Evolutionary conservation across 2,329 filamentous ascomycete species (phyloP).

Genomic region (Sporothrix pallida): DNA sequence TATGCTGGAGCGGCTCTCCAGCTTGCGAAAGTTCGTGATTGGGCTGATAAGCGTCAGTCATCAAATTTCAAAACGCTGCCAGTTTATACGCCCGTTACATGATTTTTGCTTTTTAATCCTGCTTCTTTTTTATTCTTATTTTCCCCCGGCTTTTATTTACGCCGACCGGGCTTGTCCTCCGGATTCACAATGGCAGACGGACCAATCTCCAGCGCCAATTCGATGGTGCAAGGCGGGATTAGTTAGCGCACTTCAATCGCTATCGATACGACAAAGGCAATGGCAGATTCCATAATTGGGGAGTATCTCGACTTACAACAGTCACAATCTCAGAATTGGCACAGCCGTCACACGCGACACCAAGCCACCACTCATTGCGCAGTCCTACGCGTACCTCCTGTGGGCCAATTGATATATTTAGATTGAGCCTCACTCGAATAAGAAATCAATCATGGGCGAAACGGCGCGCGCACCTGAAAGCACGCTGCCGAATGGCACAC

Average conservation of each 20-base stretch:
- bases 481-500: conserved; percentile 17
- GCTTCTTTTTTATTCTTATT: background rate
- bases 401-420: background rate
- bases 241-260: background rate
- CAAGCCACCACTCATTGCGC: background rate
- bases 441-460: conserved; percentile 1
- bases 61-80: background rate
- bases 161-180: too few species aligned
- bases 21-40: background rate
- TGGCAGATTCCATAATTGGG: too few species aligned
- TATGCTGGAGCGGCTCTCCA: too few species aligned
- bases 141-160: too few species aligned
- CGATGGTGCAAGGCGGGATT: background rate
- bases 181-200: too few species aligned
- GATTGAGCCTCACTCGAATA: background rate
- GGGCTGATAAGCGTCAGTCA: conserved; percentile 10
- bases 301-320: too few species aligned
- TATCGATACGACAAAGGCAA: background rate
- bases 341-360: conserved; percentile 10
- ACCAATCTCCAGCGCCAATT: too few species aligned
- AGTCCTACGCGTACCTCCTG: background rate
- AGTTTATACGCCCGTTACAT: background rate
- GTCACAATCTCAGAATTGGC: background rate
- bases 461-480: conserved; percentile 8
- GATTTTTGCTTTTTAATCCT: background rate